phyloP scores from a whole-genome alignment of 2,329 filamentous ascomycete species.

The Penicillium sp. region DNA sequence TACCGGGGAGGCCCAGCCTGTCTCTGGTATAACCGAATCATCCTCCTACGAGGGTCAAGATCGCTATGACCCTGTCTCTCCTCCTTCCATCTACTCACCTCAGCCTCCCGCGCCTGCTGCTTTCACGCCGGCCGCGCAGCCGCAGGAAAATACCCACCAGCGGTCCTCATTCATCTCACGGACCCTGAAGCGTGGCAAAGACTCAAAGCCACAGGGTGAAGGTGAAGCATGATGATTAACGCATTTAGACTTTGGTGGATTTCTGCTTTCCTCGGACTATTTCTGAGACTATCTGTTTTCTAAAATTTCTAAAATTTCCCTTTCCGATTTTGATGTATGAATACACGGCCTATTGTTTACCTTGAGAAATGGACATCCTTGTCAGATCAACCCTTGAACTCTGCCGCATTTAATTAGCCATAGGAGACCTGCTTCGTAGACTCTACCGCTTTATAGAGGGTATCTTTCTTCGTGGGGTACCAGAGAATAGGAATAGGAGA shows the following conservation, averaged over 20 bases:
- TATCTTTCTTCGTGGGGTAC: not conserved
- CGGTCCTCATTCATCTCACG: constrained; percentile 11
- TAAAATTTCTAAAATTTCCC: not conserved
- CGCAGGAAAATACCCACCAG: not conserved
- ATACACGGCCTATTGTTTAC: not conserved
- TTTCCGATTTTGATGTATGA: constrained; percentile 1
- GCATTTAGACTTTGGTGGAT: not conserved
- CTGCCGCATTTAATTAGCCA: not conserved
- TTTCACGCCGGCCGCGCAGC: not conserved
- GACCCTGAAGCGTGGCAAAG: constrained; percentile 8
- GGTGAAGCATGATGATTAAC: not conserved
- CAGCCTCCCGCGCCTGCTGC: constrained; percentile 1
- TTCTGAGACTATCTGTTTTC: not conserved
- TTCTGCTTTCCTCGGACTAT: not conserved
- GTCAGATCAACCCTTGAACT: not conserved
- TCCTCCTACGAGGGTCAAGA: constrained; percentile 17
- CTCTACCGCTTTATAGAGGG: too few relatives aligned
- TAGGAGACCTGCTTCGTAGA: not conserved
- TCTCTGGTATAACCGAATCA: constrained; percentile 53
- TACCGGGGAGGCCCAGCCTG: constrained; percentile 46
- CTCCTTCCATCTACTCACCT: constrained; percentile 61
- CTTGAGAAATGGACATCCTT: not conserved
- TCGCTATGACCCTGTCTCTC: constrained; percentile 68
- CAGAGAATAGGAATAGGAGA: not conserved
- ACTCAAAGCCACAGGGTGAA: not conserved